Base-by-base conservation (phyloP, 2,329 filamentous ascomycete species). In the Neoascochyta sp. region DNA sequence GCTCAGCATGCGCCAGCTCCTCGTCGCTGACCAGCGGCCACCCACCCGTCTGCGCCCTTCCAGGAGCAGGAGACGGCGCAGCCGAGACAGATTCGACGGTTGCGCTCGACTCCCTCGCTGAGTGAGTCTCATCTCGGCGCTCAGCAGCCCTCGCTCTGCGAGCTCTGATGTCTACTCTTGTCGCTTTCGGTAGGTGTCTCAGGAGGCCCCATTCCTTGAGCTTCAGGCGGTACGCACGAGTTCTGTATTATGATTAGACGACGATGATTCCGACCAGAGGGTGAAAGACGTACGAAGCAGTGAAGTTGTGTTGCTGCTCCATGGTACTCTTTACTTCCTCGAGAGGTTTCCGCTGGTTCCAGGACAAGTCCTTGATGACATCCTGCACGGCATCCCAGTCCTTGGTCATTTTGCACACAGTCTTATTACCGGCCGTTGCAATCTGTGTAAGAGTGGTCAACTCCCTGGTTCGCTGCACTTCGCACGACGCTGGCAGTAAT, bases 221-320 rank as follows among this genome's bases (percentile, higher is more conserved):
- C 30, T 60, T 62, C 52, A 60, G 58, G 9, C 57, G 50, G 41
- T 61, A 62, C 9, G 59, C 55, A 28, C 59, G 41, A 5, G 55
- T 62, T 2, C 58, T 61, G 16, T n/a, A 10, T 3, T 1, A 14
- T 7, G 5, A 14, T 47, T 8, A 47, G 39, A n/a, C n/a, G n/a
- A n/a, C n/a, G n/a, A n/a, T n/a, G n/a, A n/a, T n/a, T n/a, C n/a
- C n/a, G n/a, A n/a, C n/a, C n/a, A n/a, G n/a, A n/a, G 7, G 6
- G 5, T 11, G 12, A 10, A 17, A 12, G 7, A 52, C 57, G 43
- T 38, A 62, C 59, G 59, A 62, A 28, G 59, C 57, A 21, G 43
- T 47, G 19, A 61, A 62, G 10, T 47, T 50, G 40, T 59, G 32
- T 17, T 51, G 53, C 5, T 24, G 44, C 29, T 61, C 56, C 55